Evolutionary conservation across 148 eudicot genomes (phyloP).

Genomic region (Rhododendron vialii): DNA sequence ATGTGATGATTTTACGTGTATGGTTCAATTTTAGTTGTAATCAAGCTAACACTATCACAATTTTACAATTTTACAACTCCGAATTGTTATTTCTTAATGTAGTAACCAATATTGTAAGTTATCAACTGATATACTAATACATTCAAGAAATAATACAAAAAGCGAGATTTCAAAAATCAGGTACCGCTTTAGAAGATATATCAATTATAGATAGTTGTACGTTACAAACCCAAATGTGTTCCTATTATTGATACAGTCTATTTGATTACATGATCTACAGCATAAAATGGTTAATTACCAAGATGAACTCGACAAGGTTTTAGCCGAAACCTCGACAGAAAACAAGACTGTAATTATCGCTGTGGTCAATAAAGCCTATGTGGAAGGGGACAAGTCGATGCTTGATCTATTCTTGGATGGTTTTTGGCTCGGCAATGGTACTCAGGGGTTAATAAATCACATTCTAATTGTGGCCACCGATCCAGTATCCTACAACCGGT

Average conservation of each 20-base stretch:
- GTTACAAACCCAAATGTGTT: not conserved
- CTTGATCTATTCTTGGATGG: conserved; percentile 70
- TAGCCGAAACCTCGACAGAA: conserved; percentile 41
- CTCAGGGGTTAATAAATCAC: conserved; percentile 39
- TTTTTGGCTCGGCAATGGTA: conserved; percentile 70
- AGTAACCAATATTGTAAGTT: no score
- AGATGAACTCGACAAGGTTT: conserved; percentile 44
- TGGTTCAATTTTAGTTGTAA: no score
- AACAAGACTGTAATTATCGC: conserved; percentile 31
- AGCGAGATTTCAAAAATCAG: no score
- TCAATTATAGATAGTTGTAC: no score
- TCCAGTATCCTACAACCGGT: conserved; percentile 60
- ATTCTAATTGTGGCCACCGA: conserved; percentile 63
- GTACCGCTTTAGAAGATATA: no score
- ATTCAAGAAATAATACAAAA: no score
- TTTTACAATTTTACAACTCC: no score
- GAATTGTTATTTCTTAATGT: no score
- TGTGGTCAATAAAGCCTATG: conserved; percentile 39
- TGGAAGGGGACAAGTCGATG: conserved; percentile 50
- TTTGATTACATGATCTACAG: not conserved
- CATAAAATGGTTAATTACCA: conserved; percentile 7
- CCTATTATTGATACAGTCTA: not conserved
- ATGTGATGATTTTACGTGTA: no score
- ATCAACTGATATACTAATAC: no score
- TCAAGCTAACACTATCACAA: no score